These are phyloP conservation scores for Pleomassaria siparia DNA, from an alignment of 2,329 filamentous ascomycete species.

Conservation along the genomic window DNA sequence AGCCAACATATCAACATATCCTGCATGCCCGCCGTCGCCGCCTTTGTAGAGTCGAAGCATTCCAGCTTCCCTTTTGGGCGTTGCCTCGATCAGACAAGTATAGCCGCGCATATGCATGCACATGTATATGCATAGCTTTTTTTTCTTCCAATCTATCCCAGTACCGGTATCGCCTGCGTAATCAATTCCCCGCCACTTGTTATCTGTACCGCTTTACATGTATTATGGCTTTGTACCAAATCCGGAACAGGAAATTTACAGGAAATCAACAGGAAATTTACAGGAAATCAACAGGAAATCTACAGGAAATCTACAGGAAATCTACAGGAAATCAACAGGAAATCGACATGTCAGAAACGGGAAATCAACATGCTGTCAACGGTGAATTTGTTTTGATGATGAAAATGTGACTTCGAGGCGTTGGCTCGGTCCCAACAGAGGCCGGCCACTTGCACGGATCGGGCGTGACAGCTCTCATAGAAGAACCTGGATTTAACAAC, in stretches of 20 bases:
- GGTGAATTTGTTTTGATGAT: too few relatives aligned
- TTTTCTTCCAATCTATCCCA: neutral
- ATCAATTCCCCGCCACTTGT: conserved; percentile 3
- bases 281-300: too few relatives aligned
- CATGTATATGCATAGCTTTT: neutral
- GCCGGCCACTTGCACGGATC: neutral
- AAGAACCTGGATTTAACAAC: neutral
- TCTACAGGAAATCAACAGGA: too few relatives aligned
- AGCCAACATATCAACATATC: too few relatives aligned
- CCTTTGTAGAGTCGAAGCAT: neutral
- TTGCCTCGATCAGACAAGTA: neutral
- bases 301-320: too few relatives aligned
- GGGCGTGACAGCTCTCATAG: neutral
- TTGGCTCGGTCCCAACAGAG: neutral
- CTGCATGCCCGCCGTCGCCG: too few relatives aligned
- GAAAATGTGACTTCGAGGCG: neutral
- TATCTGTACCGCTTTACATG: too few relatives aligned
- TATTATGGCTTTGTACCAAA: too few relatives aligned
- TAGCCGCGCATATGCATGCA: neutral
- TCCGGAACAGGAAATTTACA: neutral
- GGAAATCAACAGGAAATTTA: too few relatives aligned
- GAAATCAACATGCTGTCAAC: too few relatives aligned
- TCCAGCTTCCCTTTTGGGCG: neutral
- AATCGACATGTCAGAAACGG: too few relatives aligned
- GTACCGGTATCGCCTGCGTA: neutral